Base-by-base conservation (phyloP, 164 flowering plant species). In the Umbellularia californica region DNA sequence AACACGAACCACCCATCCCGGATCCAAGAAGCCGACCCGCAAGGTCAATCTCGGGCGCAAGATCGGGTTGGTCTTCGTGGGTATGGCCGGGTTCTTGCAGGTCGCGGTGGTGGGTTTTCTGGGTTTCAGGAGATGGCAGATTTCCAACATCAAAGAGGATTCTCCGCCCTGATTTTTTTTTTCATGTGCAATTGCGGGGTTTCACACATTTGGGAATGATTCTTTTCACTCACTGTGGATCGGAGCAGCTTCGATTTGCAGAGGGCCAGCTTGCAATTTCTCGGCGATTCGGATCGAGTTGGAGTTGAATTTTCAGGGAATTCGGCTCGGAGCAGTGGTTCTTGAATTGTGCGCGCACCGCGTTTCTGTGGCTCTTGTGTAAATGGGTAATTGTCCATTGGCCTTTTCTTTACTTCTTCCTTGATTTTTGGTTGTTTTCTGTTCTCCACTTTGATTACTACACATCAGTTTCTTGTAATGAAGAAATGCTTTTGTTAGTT, bases 21-120 rank as follows among this genome's bases (percentile, higher is more conserved):
- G 58, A 28, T 33, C 22, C 19, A 24, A 6, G n/a, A n/a, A 3
- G 11, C 55, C 30, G 4, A 62, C 30, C 30, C 58, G 24, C 27
- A 50, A 50, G 27, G 41, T 70, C 35, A 79, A 75, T 64, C 28
- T 52, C 24, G 84, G 80, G 74, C 77, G 77, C 75, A 77, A 75
- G 47, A 35, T 79, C 17, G 84, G 84, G 35, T 23, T 82, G 30
- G 2, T 77, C 67, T 82, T 82, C 65, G 65, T 51, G 23, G 84
- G 82, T 5, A 24, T 79, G 58, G 84, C 74, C 5, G 77, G 17
- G 23, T 47, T 75, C n/a, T 77, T 82, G 79, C 84, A 82, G 58
- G 70, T 82, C 3, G 81, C 71, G 11, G 78, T 77, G 2, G 81
- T 73, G 19, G 77, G 72, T 1, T 77, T 82, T 71, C 75, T 82